Conservation (phyloP, 148 eudicot genomes). For the Euryodendron excelsum region DNA sequence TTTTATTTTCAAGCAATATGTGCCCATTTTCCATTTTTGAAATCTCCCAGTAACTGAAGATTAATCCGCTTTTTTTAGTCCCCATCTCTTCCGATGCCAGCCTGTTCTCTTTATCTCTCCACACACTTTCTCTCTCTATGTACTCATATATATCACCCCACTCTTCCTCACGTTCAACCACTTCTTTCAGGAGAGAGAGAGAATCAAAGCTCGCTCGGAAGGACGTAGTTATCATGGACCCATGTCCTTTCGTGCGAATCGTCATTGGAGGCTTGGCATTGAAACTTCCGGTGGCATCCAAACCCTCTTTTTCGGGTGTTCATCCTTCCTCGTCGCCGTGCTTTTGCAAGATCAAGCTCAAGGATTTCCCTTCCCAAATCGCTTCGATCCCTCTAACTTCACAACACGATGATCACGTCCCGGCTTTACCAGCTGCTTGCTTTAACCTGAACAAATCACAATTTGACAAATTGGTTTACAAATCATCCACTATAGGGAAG, state of each 20-base stretch:
- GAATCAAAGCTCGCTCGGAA: neutral
- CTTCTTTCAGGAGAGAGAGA: neutral
- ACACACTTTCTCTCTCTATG: neutral
- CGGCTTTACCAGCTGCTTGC: constrained; percentile 24
- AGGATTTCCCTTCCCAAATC: constrained; percentile 43
- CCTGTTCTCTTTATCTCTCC: neutral
- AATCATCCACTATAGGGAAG: too few relatives aligned
- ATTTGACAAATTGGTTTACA: constrained; percentile 35
- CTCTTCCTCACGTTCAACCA: neutral
- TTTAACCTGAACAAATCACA: constrained; percentile 56
- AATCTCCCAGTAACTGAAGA: neutral
- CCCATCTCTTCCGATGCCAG: too few relatives aligned
- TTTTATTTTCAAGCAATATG: too few relatives aligned
- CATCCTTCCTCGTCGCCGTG: constrained; percentile 17
- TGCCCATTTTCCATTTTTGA: too few relatives aligned
- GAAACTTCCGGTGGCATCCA: constrained; percentile 21
- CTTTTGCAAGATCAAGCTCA: constrained; percentile 56
- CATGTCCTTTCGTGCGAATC: constrained; percentile 69
- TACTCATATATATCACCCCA: neutral
- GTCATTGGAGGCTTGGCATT: constrained; percentile 51
- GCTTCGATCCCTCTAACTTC: constrained; percentile 31
- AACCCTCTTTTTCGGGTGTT: constrained; percentile 5
- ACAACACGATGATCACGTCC: constrained; percentile 15
- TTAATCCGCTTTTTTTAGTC: neutral
- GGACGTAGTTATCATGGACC: constrained; percentile 50